These are phyloP conservation scores for Talaromyces verruculosus DNA, from an alignment of 2,329 filamentous ascomycete genomes.

Conservation along the genomic window DNA sequence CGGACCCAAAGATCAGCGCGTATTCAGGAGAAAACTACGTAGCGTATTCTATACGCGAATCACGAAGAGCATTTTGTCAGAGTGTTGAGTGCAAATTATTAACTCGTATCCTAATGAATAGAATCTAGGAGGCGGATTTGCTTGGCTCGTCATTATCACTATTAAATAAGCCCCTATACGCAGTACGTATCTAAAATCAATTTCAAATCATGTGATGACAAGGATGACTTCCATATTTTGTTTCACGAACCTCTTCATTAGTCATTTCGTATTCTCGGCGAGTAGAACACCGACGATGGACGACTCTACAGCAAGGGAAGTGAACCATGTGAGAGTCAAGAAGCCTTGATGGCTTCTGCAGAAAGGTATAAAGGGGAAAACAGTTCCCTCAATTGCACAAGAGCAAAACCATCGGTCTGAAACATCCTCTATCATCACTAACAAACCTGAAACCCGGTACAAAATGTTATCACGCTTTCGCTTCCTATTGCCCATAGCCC, in stretches of 20 bases:
- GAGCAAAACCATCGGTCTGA: not conserved
- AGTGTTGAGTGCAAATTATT: not conserved
- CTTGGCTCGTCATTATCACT: not conserved
- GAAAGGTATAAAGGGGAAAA: not conserved
- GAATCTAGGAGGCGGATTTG: not conserved
- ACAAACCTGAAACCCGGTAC: not conserved
- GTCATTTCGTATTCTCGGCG: not conserved
- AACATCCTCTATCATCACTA: not conserved
- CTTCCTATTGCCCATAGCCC: not conserved
- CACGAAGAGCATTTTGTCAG: not conserved
- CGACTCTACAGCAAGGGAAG: not conserved
- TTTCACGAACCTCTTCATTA: not conserved
- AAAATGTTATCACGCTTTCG: not conserved
- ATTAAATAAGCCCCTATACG: not conserved
- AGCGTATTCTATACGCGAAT: not conserved
- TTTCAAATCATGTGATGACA: not conserved
- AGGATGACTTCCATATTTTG: not conserved
- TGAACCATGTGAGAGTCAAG: not conserved
- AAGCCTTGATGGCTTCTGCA: not conserved
- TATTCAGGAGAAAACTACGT: not conserved
- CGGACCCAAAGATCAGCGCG: not conserved
- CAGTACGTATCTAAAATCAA: not conserved
- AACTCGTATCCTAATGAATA: not conserved
- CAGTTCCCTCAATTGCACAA: not conserved
- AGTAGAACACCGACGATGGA: not conserved